phyloP scores from a whole-genome alignment of 345 rosid genomes.

The Eucalyptus pauciflora region DNA sequence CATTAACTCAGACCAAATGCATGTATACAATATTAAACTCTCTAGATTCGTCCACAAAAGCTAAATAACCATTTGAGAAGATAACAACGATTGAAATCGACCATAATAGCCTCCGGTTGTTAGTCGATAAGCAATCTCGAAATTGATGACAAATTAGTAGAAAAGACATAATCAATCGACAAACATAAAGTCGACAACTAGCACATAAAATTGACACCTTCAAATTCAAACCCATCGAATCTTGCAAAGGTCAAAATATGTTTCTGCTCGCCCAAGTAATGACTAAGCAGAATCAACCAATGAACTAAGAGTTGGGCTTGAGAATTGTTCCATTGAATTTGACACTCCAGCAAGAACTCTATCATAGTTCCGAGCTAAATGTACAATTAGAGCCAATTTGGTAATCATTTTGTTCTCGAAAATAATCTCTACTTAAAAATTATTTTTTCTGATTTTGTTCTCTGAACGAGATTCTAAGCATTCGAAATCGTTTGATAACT shows the following conservation, averaged over 20 bases:
- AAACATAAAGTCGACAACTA: background rate
- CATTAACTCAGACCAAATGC: background rate
- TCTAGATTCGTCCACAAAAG: background rate
- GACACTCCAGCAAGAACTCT: accelerated
- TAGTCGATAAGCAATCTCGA: background rate
- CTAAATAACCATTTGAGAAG: background rate
- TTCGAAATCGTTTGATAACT: no score
- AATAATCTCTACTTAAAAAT: no score
- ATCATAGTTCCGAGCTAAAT: background rate
- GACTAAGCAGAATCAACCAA: accelerated
- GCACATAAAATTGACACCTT: background rate
- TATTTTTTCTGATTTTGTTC: accelerated
- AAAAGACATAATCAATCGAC: background rate
- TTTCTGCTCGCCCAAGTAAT: background rate
- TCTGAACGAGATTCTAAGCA: no score
- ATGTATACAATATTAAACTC: background rate
- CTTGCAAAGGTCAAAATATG: background rate
- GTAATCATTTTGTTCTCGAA: accelerated
- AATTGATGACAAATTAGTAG: background rate
- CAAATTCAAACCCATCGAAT: background rate
- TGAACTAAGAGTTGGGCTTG: background rate
- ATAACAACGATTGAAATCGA: background rate
- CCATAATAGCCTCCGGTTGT: background rate
- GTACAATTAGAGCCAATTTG: accelerated
- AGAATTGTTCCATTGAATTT: background rate